Evolutionary conservation across 2,329 filamentous ascomycete species (phyloP).

Genomic region (Sporothrix pallida): DNA sequence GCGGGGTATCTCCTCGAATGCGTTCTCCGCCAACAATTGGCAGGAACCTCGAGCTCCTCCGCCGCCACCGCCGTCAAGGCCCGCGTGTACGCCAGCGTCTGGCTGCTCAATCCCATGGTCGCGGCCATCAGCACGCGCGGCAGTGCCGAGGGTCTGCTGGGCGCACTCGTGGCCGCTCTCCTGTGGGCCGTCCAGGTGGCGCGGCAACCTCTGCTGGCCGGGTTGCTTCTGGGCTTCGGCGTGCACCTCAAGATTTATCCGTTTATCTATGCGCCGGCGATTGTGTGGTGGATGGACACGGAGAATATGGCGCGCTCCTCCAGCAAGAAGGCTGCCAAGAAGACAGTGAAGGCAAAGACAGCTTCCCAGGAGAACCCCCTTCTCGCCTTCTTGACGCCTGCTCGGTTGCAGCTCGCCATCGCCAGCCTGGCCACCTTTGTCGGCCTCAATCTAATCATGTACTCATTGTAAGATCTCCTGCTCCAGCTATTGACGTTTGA

Average conservation of each 20-base stretch:
- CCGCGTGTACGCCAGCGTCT: conserved; percentile 80
- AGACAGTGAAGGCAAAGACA: conserved; percentile 4
- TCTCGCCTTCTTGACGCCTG: conserved; percentile 55
- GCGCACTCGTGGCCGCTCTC: conserved; percentile 80
- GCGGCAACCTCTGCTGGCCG: conserved; percentile 68
- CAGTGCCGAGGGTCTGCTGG: conserved; percentile 88
- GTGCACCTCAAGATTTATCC: conserved; percentile 99
- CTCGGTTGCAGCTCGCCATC: conserved; percentile 63
- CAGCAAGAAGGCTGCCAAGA: neutral
- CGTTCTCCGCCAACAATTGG: conserved; percentile 42
- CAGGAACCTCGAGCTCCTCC: neutral
- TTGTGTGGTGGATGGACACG: conserved; percentile 79
- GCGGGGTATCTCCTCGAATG: conserved; percentile 77
- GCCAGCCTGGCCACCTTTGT: conserved; percentile 76
- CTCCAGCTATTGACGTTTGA: neutral
- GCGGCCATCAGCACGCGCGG: conserved; percentile 94
- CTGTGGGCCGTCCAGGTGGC: conserved; percentile 77
- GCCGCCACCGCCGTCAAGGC: conserved; percentile 49
- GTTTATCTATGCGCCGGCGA: conserved; percentile 87
- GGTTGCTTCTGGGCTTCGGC: conserved; percentile 75
- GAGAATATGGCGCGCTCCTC: conserved; percentile 48
- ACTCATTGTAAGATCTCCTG: conserved; percentile 61
- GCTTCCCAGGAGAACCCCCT: neutral
- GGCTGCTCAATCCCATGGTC: conserved; percentile 98
- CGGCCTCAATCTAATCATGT: conserved; percentile 79